Evolutionary conservation across 2,329 filamentous ascomycete species (phyloP).

Genomic region (Cladobotryum mycophilum): DNA sequence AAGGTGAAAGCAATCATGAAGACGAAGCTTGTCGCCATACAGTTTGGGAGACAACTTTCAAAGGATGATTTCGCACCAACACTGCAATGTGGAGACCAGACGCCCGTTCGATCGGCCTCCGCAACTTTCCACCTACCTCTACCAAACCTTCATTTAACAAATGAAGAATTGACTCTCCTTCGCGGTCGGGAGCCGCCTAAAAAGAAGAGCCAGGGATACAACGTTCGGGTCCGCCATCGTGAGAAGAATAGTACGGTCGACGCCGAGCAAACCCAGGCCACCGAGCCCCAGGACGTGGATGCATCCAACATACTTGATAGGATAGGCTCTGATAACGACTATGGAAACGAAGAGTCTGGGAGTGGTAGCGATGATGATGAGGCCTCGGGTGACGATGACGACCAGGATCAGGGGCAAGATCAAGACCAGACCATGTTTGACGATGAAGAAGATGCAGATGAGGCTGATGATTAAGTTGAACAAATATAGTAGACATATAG

Average conservation of each 20-base stretch:
- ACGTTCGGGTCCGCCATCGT: slow-evolving; percentile 21
- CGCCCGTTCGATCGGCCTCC: slow-evolving; percentile 24
- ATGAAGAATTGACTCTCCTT: slow-evolving; percentile 29
- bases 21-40: slow-evolving; percentile 68
- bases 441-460: slow-evolving; percentile 19
- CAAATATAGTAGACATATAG: not conserved
- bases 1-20: slow-evolving; percentile 87
- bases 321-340: slow-evolving; percentile 1
- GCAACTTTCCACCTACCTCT: slow-evolving; percentile 28
- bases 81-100: slow-evolving; percentile 28
- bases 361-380: slow-evolving; percentile 14
- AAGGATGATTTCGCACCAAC: slow-evolving; percentile 31
- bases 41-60: slow-evolving; percentile 46
- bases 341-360: slow-evolving; percentile 8
- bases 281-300: slow-evolving; percentile 17
- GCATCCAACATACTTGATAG: not conserved
- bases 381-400: slow-evolving; percentile 18
- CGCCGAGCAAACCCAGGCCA: slow-evolving; percentile 12
- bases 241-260: not conserved
- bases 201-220: slow-evolving; percentile 32
- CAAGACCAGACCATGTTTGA: slow-evolving; percentile 19
- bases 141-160: slow-evolving; percentile 29
- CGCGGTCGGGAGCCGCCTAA: slow-evolving; percentile 29
- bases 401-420: slow-evolving; percentile 20
- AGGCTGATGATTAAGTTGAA: slow-evolving; percentile 4